Base-by-base conservation (phyloP, 2,329 filamentous ascomycete species). In the Fusarium heterosporum region DNA sequence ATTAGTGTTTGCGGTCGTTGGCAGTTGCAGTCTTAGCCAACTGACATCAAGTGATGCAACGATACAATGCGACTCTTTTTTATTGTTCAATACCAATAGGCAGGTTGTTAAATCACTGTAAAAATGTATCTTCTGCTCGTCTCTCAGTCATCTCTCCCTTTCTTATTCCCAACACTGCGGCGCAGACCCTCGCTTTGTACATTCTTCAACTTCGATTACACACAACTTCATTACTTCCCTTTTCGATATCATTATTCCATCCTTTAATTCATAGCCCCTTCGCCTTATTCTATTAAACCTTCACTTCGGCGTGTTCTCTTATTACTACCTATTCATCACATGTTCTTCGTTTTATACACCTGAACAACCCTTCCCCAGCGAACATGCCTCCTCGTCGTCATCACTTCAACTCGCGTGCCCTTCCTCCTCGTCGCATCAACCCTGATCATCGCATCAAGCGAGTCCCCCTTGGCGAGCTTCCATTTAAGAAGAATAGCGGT, bases 391-490 rank as follows among this genome's bases (percentile, higher is more conserved):
- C 56, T 19, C 45, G 52, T 13, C 56, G 56, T 28, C n/a, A 40
- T 25, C 29, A 26, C n/a, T 52, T 39, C 29, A 43, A 30, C 19
- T 28, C 39, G 42, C 47, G 30, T n/a, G 40, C 40, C 28, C 45
- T 52, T 30, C 42, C 46, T 8, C 19, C 28, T 40, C 48, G 29
- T 14, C 57, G 47, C 9, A 50, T 45, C n/a, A 49, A 58, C 26
- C 46, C 41, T 11, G 28, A 55, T 25, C 29, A 51, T n/a, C 61
- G 57, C 16, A 71, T 61, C 32, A 50, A 64, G 57, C 73, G 75
- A 56, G 50, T 61, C 7, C 72, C 75, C 17, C 72, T 77, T 3
- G 66, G 68, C 39, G 69, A 75, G 19, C 70, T 77, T 34, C 57
- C 70, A 30, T 61, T 73, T 28, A 67, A 70, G 4, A 41, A 67